A percentile compares a stretch with the other conserved stretches of the same genome.
These are phyloP conservation scores for Persicaria tinctoria DNA, from an alignment of 148 eudicot genomes.

Conservation along the genomic window DNA sequence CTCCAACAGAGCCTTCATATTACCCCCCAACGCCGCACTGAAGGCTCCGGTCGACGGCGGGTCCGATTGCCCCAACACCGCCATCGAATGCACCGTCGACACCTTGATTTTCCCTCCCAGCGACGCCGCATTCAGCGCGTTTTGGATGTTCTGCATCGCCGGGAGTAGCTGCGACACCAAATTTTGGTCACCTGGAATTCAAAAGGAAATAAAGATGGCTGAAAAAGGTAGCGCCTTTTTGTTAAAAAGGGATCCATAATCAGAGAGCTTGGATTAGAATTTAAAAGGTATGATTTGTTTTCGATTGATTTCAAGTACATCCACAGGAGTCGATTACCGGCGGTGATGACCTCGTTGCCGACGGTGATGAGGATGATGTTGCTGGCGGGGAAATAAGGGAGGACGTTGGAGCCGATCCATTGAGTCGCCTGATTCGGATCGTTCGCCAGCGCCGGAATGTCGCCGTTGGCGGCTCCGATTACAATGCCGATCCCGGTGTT, in stretches of 20 bases:
- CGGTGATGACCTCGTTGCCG: conserved; percentile 73
- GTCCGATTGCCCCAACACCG: conserved; percentile 62
- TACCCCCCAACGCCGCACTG: conserved; percentile 37
- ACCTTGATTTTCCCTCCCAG: conserved; percentile 72
- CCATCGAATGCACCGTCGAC: conserved; percentile 77
- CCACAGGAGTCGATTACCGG: conserved; percentile 19
- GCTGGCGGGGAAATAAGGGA: conserved; percentile 60
- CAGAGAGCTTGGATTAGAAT: no score
- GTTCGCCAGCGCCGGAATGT: conserved; percentile 62
- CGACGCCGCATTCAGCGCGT: conserved; percentile 57
- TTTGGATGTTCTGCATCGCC: conserved; percentile 85
- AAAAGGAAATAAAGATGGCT: not conserved
- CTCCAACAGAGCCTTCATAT: conserved; percentile 48
- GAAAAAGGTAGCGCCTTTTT: not conserved
- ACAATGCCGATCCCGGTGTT: conserved; percentile 68
- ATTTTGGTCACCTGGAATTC: conserved; percentile 34
- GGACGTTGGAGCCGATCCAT: conserved; percentile 65
- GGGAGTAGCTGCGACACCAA: conserved; percentile 58
- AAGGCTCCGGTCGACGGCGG: conserved; percentile 85
- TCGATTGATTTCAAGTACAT: not conserved
- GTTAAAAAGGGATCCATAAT: not conserved
- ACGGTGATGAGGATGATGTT: conserved; percentile 61
- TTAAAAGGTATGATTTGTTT: not conserved
- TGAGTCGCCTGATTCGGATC: conserved; percentile 74
- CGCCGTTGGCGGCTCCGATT: conserved; percentile 72